Base-by-base conservation (phyloP, 2,329 filamentous ascomycete genomes). In the Raffaelea albimanens region DNA sequence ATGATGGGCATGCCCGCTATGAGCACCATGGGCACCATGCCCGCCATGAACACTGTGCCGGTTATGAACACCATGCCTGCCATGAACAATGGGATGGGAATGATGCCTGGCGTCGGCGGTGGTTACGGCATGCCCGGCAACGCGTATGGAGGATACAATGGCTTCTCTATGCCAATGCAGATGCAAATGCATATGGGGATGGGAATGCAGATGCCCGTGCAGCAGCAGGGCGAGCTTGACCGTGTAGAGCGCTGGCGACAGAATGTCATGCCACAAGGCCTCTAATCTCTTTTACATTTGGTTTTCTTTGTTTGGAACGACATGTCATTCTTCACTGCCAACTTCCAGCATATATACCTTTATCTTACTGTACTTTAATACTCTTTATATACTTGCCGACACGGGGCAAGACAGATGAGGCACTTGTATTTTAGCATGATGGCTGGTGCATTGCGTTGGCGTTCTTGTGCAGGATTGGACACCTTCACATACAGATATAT, bases 211-310 rank as follows among this genome's bases (percentile, higher is more conserved):
- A 44, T 50, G 41, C 46, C 31, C 16, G 22, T 46, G 13, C 56
- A 52, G 39, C 45, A 44, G 43, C 57, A 53, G 42, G 57, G 53
- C 2, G 58, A 61, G 50, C 45, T 57, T 4, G 61, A 64, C 42
- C 60, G 55, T 44, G 62, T 65, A 11, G 62, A 65, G 56, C 54
- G 57, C 18, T 65, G 62, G 62, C 56, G 62, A 22, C 61, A 63
- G 51, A 51, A 57, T 16, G 58, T 65, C 13, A 46, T 52, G 50
- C 58, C 57, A 18, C 56, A 47, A 18, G 10, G n/a, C n/a, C n/a
- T 33, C 7, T 42, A 23, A 25, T 25, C 16, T 20, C 36, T 14
- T n/a, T 11, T 21, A 18, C 36, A 36, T 18, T 34, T 34, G 31
- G 31, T 34, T 16, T 34, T 34, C 31, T 34, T 16, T 34, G 31